These are phyloP conservation scores for Discostella stelligeroides DNA, from an alignment of 108 stramenopile species.

Conservation along the genomic window DNA sequence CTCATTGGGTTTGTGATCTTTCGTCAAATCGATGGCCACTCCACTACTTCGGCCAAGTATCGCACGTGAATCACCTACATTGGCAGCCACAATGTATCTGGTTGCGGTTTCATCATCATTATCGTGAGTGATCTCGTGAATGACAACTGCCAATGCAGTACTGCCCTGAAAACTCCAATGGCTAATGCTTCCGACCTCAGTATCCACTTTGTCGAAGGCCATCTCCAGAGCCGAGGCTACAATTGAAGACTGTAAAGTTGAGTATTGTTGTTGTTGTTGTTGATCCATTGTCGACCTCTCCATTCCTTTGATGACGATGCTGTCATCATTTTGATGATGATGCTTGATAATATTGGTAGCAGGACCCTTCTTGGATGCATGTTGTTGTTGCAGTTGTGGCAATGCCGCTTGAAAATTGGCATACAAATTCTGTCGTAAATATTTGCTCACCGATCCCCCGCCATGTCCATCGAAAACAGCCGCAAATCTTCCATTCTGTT, in stretches of 20 bases:
- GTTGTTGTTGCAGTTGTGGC: conserved; percentile 21
- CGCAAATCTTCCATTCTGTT: conserved; percentile 57
- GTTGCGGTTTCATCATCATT: conserved; percentile 6
- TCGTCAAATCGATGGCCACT: conserved; percentile 71
- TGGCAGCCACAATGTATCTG: conserved; percentile 76
- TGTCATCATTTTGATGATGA: background rate
- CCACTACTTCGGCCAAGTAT: conserved; percentile 68
- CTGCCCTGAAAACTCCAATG: conserved; percentile 88
- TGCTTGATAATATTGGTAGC: too few species aligned
- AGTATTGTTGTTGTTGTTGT: background rate
- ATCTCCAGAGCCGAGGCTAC: conserved; percentile 42
- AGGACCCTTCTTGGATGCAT: too few species aligned
- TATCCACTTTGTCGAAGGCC: conserved; percentile 71
- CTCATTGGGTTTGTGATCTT: conserved; percentile 90
- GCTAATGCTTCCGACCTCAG: conserved; percentile 59
- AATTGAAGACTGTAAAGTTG: conserved; percentile 3
- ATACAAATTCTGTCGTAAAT: conserved; percentile 80
- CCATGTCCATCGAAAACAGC: conserved; percentile 98
- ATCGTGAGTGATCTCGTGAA: conserved; percentile 58
- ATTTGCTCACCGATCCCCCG: conserved; percentile 79
- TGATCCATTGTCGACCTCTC: background rate
- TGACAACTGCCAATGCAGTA: conserved; percentile 84
- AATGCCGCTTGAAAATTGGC: conserved; percentile 61
- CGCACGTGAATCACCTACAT: conserved; percentile 91
- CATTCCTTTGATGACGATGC: background rate